phyloP scores from a whole-genome alignment of 345 rosid species.

The Capsella bursapastoris region DNA sequence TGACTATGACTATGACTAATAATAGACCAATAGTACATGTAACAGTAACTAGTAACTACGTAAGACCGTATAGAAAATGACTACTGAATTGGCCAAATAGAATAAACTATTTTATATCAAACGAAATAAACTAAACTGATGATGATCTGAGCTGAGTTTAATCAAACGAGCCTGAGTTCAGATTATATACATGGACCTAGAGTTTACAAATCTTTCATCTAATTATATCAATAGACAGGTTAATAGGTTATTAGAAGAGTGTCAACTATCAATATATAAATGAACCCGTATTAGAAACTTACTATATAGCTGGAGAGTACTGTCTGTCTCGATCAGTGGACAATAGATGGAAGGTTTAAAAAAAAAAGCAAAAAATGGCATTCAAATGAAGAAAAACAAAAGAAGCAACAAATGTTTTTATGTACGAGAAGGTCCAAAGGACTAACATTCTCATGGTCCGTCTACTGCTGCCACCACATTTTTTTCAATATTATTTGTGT shows the following conservation, averaged over 20 bases:
- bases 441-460: constrained; percentile 46
- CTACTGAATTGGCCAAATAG: constrained; percentile 32
- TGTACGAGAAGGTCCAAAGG: constrained; percentile 33
- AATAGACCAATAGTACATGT: constrained; percentile 1
- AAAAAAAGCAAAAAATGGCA: constrained; percentile 26
- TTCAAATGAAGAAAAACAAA: constrained; percentile 23
- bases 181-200: neutral
- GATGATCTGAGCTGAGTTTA: neutral
- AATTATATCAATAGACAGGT: neutral
- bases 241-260: neutral
- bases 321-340: constrained; percentile 8
- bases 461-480: constrained; percentile 24
- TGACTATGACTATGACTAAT: constrained; percentile 20
- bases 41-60: constrained; percentile 35
- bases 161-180: neutral
- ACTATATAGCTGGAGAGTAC: neutral
- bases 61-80: constrained; percentile 26
- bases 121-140: neutral
- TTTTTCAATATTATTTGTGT: constrained; percentile 8
- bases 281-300: constrained; percentile 18
- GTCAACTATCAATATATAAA: neutral
- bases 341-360: neutral
- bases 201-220: constrained; percentile 3
- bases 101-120: neutral
- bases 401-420: constrained; percentile 14